Base-by-base conservation (phyloP, 2,329 filamentous ascomycete species). In the Sporothrix luriei region DNA sequence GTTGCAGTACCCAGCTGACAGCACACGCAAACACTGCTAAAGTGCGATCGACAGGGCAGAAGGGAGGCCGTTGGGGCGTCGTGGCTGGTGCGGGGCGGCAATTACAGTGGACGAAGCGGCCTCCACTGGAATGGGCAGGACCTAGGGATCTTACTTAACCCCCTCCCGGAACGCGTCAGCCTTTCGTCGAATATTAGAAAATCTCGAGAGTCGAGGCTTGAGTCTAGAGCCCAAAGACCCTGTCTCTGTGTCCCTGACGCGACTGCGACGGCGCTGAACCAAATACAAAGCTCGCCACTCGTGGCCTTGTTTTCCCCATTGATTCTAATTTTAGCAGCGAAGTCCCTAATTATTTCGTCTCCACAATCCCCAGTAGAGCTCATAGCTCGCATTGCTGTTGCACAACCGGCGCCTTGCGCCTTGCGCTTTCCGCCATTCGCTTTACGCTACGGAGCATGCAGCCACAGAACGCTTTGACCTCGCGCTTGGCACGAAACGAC, bases 71-170 rank as follows among this genome's bases (percentile, higher is more conserved):
- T 24, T 21, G 10, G 11, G 57, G n/a, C 57, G 21, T 61, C 4
- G 38, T 11, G 57, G 24, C 26, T 9, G 14, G 1, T 33, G 61
- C 43, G 38, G 48, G 48, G 57, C 57, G 57, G 57, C 51, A 54
- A 16, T 54, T 54, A 24, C 24, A 43, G 40, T 2, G 11, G 6
- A 13, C 4, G n/a, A 14, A 11, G 46, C 1, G 2, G 9, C 13
- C 59, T 48, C 59, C 59, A 49, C 59, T 48, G 59, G 43, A 49
- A 64, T 64, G 59, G 24, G n/a, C 29, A n/a, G n/a, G n/a, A n/a
- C n/a, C n/a, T n/a, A n/a, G n/a, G n/a, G n/a, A n/a, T n/a, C 3
- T 9, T 5, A 43, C 6, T 33, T 29, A n/a, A 21, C 59, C 59
- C 21, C 26, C 43, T 49, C 14, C 40, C 49, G 43, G 59, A 64